These are phyloP conservation scores for Mycena maculata DNA, from an alignment of 768 basidiomycete species.

Conservation along the genomic window DNA sequence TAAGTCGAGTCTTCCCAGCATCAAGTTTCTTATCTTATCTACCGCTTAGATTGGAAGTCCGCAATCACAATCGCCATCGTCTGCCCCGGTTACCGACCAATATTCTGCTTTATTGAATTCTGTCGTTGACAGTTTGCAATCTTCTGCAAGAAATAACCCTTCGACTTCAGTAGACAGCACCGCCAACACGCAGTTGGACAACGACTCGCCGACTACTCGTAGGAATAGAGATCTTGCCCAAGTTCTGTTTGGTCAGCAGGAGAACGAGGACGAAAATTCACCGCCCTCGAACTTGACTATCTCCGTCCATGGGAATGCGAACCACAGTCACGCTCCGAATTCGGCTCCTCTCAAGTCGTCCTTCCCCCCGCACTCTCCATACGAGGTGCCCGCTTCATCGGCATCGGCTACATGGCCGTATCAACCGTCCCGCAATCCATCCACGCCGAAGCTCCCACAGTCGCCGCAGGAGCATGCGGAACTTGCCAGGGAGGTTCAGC, in stretches of 20 bases:
- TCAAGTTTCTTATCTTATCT: conserved; percentile 34
- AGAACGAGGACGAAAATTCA: conserved; percentile 40
- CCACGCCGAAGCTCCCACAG: conserved; percentile 55
- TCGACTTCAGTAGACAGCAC: conserved; percentile 30
- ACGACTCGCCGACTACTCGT: conserved; percentile 65
- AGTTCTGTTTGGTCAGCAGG: conserved; percentile 73
- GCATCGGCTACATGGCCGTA: conserved; percentile 45
- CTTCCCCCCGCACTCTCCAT: conserved; percentile 35
- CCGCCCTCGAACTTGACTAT: conserved; percentile 29
- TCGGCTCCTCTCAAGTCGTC: conserved; percentile 32
- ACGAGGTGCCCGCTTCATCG: conserved; percentile 42
- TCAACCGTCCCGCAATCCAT: conserved; percentile 54
- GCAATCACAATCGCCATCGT: conserved; percentile 54
- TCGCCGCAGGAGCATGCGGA: conserved; percentile 62
- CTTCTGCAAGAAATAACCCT: conserved; percentile 37
- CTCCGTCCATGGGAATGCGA: conserved; percentile 24
- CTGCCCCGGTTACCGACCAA: conserved; percentile 57
- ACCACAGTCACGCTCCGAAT: conserved; percentile 21
- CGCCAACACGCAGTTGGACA: conserved; percentile 40
- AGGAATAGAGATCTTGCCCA: conserved; percentile 82
- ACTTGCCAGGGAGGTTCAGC: conserved; percentile 73
- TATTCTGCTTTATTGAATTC: conserved; percentile 74
- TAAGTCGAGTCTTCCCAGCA: conserved; percentile 40
- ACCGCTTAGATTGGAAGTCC: conserved; percentile 68
- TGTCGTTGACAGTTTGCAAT: conserved; percentile 63